Evolutionary conservation across 495 filamentous ascomycete genomes (phyloP).

Genomic region (Daldinia concentrica): DNA sequence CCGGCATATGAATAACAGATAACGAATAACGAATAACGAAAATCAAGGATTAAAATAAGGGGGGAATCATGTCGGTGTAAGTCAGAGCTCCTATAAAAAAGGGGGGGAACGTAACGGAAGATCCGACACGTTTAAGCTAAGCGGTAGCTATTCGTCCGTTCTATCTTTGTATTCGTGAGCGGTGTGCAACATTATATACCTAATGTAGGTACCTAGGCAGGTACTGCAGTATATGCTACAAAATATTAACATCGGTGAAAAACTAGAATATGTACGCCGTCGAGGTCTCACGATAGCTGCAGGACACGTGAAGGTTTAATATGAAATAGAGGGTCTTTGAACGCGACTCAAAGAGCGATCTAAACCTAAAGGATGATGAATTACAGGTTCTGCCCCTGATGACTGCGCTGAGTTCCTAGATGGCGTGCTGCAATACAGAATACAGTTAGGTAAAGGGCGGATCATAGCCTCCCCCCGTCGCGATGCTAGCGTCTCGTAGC

Average conservation of each 20-base stretch:
- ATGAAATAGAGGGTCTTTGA: neutral
- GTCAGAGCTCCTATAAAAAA: neutral
- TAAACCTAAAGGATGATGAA: neutral
- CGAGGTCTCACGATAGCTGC: conserved; percentile 35
- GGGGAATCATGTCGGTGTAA: too few relatives aligned
- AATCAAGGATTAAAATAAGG: too few relatives aligned
- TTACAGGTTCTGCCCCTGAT: conserved; percentile 15
- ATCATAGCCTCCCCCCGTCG: conserved; percentile 20
- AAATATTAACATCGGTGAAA: conserved; percentile 6
- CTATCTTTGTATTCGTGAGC: conserved; percentile 1
- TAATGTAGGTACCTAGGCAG: neutral
- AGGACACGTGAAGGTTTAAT: conserved; percentile 5
- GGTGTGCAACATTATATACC: conserved; percentile 16
- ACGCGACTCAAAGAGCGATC: neutral
- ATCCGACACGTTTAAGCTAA: conserved; percentile 18
- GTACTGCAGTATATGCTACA: neutral
- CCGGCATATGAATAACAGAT: too few relatives aligned
- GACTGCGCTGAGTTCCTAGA: conserved; percentile 3
- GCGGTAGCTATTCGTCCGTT: conserved; percentile 24
- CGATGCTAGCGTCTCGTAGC: conserved; percentile 26
- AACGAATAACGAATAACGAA: too few relatives aligned
- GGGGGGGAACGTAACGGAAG: neutral
- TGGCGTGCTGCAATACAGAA: conserved; percentile 31
- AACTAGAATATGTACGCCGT: conserved; percentile 11
- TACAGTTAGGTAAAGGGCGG: conserved; percentile 31